These are phyloP conservation scores for Podila epicladia DNA, from an alignment of 192 early-diverging fungal genomes.

Conservation along the genomic window DNA sequence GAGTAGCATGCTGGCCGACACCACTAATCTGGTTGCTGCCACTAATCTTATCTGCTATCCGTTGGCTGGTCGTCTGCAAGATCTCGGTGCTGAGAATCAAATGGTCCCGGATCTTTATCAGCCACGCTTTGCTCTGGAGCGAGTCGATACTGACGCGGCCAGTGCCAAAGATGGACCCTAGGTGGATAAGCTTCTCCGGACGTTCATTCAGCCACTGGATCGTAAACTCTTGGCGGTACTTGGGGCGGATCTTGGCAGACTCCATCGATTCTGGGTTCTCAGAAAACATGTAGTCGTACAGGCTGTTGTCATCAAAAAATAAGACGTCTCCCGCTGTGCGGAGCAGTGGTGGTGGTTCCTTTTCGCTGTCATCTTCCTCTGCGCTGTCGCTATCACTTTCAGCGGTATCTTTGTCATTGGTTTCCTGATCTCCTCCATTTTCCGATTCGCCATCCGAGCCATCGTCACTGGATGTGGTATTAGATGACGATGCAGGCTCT, in stretches of 20 bases:
- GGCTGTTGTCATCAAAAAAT: conserved; percentile 50
- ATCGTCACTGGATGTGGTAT: background rate
- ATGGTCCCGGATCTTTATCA: conserved; percentile 28
- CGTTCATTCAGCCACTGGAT: conserved; percentile 49
- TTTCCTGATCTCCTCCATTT: background rate
- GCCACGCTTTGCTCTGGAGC: conserved; percentile 24
- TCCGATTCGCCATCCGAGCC: background rate
- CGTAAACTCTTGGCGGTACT: conserved; percentile 41
- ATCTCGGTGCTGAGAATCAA: conserved; percentile 47
- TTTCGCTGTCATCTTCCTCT: conserved; percentile 11
- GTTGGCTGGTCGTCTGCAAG: conserved; percentile 44
- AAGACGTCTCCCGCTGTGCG: conserved; percentile 34
- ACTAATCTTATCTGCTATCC: conserved; percentile 49
- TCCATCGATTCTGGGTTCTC: conserved; percentile 43
- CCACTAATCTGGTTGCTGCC: conserved; percentile 36
- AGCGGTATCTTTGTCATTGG: background rate
- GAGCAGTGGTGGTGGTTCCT: conserved; percentile 12
- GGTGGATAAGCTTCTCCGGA: conserved; percentile 54
- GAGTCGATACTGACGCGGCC: conserved; percentile 52
- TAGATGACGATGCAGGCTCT: background rate
- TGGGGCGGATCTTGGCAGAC: conserved; percentile 22
- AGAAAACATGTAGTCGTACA: conserved; percentile 57
- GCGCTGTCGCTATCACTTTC: background rate
- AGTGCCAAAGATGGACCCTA: conserved; percentile 60
- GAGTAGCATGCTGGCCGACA: conserved; percentile 14